phyloP scores from a whole-genome alignment of 805 yeast genomes.

The Candida cerambycidarum region DNA sequence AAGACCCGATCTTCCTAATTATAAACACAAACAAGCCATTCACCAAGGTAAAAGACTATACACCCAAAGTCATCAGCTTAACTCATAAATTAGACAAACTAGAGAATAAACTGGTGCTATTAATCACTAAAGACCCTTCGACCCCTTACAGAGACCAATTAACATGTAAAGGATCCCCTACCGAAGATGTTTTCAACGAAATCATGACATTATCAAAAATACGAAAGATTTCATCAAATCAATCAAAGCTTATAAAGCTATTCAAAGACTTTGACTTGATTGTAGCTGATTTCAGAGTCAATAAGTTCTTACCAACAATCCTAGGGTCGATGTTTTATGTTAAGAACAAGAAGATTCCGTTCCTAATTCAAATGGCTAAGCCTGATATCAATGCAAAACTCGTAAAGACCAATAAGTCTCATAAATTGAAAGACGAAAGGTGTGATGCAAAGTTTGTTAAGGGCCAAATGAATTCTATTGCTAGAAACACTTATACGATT shows the following conservation, averaged over 20 bases:
- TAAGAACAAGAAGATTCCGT: constrained; percentile 66
- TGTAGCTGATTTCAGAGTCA: constrained; percentile 68
- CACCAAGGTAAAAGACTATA: constrained; percentile 34
- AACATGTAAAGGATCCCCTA: constrained; percentile 48
- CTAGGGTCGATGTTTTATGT: constrained; percentile 62
- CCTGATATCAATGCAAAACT: constrained; percentile 38
- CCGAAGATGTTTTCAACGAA: constrained; percentile 61
- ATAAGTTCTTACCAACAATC: constrained; percentile 55
- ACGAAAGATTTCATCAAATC: constrained; percentile 44
- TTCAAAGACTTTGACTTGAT: constrained; percentile 65
- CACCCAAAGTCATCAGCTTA: constrained; percentile 50
- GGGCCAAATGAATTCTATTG: constrained; percentile 63
- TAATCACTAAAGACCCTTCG: constrained; percentile 76
- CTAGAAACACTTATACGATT: constrained; percentile 56
- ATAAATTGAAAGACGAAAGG: constrained; percentile 52
- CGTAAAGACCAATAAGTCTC: constrained; percentile 25
- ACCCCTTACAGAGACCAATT: constrained; percentile 52
- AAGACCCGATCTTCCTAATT: constrained; percentile 29
- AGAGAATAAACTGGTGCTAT: constrained; percentile 50
- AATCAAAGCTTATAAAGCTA: constrained; percentile 46
- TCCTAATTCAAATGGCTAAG: constrained; percentile 59
- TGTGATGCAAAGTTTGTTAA: constrained; percentile 66
- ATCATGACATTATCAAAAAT: constrained; percentile 60
- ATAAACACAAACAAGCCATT: constrained; percentile 33
- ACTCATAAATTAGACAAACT: constrained; percentile 50